Evolutionary conservation across 164 flowering plant genomes (phyloP).

Genomic region (Taxillus chinensis): DNA sequence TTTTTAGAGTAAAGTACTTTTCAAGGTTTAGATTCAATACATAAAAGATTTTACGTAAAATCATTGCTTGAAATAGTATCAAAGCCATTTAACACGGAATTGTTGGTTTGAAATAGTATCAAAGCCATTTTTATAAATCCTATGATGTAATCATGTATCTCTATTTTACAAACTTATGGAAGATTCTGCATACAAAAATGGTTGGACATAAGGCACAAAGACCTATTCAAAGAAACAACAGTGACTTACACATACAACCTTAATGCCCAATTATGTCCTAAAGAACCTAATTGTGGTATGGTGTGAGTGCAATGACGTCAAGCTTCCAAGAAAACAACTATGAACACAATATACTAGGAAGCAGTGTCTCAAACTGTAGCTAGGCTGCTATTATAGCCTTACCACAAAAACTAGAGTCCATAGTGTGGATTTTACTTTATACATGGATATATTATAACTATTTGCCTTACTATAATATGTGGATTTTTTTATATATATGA

Average conservation of each 20-base stretch:
- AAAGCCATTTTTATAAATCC: too few relatives aligned
- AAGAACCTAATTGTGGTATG: conserved; percentile 71
- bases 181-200: conserved; percentile 75
- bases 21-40: too few relatives aligned
- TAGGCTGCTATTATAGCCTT: conserved; percentile 37
- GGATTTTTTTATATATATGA: too few relatives aligned
- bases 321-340: conserved; percentile 48
- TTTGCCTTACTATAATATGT: too few relatives aligned
- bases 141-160: background rate
- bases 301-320: conserved; percentile 80
- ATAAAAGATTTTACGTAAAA: too few relatives aligned
- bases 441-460: too few relatives aligned
- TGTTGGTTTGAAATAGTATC: too few relatives aligned
- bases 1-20: too few relatives aligned
- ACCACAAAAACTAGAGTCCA: conserved; percentile 34
- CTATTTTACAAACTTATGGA: conserved; percentile 61
- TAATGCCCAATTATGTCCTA: conserved; percentile 73
- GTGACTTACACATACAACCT: conserved; percentile 50
- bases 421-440: too few relatives aligned
- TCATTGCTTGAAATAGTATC: too few relatives aligned
- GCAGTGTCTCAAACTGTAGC: conserved; percentile 44
- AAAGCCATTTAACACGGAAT: too few relatives aligned
- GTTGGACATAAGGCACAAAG: conserved; percentile 78
- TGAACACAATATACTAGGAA: conserved; percentile 31
- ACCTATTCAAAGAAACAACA: conserved; percentile 86